Evolutionary conservation across 2,329 filamentous ascomycete genomes (phyloP).

Genomic region (Arthrinium puccinioides): DNA sequence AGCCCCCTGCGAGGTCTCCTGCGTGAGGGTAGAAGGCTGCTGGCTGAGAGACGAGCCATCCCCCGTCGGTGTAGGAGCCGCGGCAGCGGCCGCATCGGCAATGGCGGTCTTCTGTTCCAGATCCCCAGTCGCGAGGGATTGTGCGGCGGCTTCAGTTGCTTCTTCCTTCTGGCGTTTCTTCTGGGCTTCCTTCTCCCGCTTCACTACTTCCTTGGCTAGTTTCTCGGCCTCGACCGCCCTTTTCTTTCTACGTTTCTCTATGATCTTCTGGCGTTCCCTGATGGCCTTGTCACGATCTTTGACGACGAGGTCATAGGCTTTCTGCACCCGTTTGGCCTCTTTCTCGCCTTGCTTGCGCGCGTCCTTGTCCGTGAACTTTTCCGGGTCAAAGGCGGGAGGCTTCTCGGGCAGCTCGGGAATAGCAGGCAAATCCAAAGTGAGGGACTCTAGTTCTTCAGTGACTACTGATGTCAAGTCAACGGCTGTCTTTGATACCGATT

Average conservation of each 20-base stretch:
- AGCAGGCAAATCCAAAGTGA: conserved; percentile 26
- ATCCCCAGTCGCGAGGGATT: conserved; percentile 9
- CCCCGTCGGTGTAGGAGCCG: not conserved
- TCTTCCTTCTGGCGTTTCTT: conserved; percentile 12
- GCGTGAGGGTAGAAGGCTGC: no score
- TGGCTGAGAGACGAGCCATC: no score
- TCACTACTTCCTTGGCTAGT: conserved; percentile 31
- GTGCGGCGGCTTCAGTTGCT: conserved; percentile 1
- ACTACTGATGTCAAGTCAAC: no score
- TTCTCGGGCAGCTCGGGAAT: conserved; percentile 45
- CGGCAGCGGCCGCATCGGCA: conserved; percentile 1
- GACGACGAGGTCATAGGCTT: conserved; percentile 58
- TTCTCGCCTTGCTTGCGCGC: conserved; percentile 62
- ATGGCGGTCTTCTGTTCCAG: conserved; percentile 21
- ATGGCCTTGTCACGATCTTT: conserved; percentile 61
- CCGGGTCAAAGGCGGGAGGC: conserved; percentile 49
- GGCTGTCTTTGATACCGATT: no score
- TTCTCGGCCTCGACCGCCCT: conserved; percentile 32
- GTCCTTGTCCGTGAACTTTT: conserved; percentile 54
- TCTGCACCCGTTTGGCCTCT: conserved; percentile 54
- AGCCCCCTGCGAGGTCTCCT: not conserved
- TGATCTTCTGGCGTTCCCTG: conserved; percentile 53
- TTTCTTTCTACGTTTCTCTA: conserved; percentile 46
- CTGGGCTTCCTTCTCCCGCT: conserved; percentile 18
- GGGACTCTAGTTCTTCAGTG: not conserved